Evolutionary conservation across 169 alveolate species (phyloP), one percentile per base, ranked within the genome.

Genomic region (Plasmodium gaboni): DNA sequence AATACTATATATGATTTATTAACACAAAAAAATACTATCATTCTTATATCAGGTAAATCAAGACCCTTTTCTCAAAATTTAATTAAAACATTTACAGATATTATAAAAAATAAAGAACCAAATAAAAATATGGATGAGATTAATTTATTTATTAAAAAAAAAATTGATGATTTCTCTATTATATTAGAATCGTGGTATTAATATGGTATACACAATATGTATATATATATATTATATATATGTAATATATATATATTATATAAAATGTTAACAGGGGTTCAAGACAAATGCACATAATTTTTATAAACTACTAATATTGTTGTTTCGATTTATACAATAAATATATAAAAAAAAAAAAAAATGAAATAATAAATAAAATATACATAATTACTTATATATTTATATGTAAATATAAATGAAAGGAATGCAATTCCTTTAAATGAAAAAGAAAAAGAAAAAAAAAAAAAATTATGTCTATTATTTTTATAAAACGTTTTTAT

Each of bases 161-260:
- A 83, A 63, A 61, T 83, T n/a, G 91, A 83, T 32, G 64, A 83
- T 53, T 70, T 67, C 50, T 68, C 83, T 1, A 83, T 83, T 68
- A 83, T 83, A 69, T 24, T 83, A 10, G 91, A 83, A 83, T 83
- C 91, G 51, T 83, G 91, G 91, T 83, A 83, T 72, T 83, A 55
- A 80, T 68, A 42, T 17, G 5, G 46, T 60, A 60, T n/a, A 26
- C 4, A 19, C 0, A 60, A 8, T 19, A 19, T 19, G 0, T 59
- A n/a, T 59, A 59, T 1, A 19, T 53, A 53, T 53, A 15, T 53
- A 53, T 0, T 10, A 53, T 53, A 15, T 7, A 5, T 19, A 19
- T 19, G n/a, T n/a, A n/a, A n/a, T 19, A 19, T 60, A 60, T n/a
- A 26, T n/a, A 19, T 7, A 60, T 26, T n/a, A n/a, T n/a, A n/a